A percentile compares a stretch with the other conserved stretches of the same genome.
These are phyloP conservation scores for Neonectria magnoliae DNA, from an alignment of 2,329 filamentous ascomycete genomes.

Conservation along the genomic window DNA sequence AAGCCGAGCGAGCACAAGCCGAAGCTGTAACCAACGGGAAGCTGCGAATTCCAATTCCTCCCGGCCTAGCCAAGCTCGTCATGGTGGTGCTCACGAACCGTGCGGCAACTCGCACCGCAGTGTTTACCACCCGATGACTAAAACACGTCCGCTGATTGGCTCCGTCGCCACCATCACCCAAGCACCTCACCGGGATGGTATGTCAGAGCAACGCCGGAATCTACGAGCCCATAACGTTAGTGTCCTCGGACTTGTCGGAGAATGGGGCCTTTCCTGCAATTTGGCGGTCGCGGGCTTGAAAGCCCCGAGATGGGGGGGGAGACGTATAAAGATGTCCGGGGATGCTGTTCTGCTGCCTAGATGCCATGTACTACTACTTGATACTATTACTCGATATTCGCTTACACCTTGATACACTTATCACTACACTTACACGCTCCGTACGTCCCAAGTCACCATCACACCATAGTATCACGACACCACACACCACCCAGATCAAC, in stretches of 20 bases:
- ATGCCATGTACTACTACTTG: slow-evolving; percentile 3
- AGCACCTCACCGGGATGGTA: slow-evolving; percentile 2
- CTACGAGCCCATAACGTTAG: background rate
- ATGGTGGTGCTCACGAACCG: background rate
- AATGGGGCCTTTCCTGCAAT: slow-evolving; percentile 21
- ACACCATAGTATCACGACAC: background rate
- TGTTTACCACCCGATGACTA: slow-evolving; percentile 46
- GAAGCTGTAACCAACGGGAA: background rate
- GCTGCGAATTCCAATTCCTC: background rate
- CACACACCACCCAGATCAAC: background rate
- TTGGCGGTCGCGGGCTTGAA: background rate
- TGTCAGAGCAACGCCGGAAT: background rate
- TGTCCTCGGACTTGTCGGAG: slow-evolving; percentile 13
- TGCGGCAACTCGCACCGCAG: slow-evolving; percentile 4
- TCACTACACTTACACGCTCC: background rate
- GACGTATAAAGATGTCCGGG: slow-evolving; percentile 20
- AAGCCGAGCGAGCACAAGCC: slow-evolving; percentile 1
- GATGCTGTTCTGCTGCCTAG: slow-evolving; percentile 18
- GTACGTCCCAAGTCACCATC: background rate
- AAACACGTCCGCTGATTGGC: slow-evolving; percentile 46
- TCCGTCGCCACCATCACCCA: slow-evolving; percentile 29
- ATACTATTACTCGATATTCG: background rate
- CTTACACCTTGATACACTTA: background rate
- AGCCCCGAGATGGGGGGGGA: background rate
- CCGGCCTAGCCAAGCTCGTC: background rate